Percentiles rank a stretch among this genome's conserved stretches.
These are phyloP conservation scores for Mrakia hoshinonis DNA, from an alignment of 768 basidiomycete species.

Conservation along the genomic window DNA sequence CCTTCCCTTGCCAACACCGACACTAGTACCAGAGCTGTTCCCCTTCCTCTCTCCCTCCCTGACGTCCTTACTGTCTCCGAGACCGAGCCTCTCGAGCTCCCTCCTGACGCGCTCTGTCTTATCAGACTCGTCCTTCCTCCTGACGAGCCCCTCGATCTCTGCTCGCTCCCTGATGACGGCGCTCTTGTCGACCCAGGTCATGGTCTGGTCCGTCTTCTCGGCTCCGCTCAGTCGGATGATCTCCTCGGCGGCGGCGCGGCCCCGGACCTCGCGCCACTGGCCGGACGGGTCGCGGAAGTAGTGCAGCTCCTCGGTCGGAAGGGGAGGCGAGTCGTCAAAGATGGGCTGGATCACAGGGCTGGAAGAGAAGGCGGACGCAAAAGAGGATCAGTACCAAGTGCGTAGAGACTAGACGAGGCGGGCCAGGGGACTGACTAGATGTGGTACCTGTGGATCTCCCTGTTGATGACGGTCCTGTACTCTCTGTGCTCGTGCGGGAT, in stretches of 20 bases:
- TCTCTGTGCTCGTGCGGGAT: neutral
- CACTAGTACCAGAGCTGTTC: neutral
- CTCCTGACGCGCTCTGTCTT: neutral
- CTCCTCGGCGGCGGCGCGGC: constrained; percentile 7
- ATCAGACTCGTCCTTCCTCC: neutral
- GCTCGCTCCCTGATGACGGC: constrained; percentile 1
- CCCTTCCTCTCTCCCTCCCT: neutral
- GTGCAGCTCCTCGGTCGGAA: constrained; percentile 21
- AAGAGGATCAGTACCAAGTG: neutral
- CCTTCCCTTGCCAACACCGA: neutral
- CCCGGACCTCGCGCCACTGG: constrained; percentile 18
- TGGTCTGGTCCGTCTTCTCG: neutral
- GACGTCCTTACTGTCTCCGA: neutral
- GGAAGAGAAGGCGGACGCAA: neutral
- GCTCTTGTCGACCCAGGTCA: constrained; percentile 5
- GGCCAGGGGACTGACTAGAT: constrained; percentile 12
- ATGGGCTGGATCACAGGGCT: constrained; percentile 25
- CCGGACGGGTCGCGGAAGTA: constrained; percentile 21
- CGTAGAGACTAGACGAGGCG: neutral
- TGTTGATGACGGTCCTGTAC: constrained; percentile 4
- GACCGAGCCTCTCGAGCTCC: no score
- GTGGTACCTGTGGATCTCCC: constrained; percentile 19
- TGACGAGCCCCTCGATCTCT: constrained; percentile 7
- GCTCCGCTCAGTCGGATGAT: constrained; percentile 16
- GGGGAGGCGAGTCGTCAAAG: neutral